Percentiles rank a stretch among this genome's conserved stretches.
phyloP scores from a whole-genome alignment of 495 filamentous ascomycete species.

The Aspergillus sclerotiicarbonarius region DNA sequence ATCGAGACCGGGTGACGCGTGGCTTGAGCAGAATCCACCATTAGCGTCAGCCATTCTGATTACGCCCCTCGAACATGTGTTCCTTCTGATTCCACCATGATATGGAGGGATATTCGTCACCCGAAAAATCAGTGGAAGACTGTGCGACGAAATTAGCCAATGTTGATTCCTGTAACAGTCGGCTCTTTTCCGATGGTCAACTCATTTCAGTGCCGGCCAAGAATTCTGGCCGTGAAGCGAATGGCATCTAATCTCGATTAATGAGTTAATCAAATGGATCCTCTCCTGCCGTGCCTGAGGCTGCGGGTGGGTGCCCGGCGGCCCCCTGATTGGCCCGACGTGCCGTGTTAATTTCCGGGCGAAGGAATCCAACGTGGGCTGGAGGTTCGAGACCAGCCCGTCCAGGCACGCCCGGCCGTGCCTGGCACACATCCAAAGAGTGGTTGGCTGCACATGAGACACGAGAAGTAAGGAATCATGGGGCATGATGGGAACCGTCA shows the following conservation, averaged over 20 bases:
- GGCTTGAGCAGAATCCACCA: neutral
- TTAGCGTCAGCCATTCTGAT: neutral
- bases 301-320: neutral
- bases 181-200: too few relatives aligned
- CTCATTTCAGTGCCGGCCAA: neutral
- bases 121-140: too few relatives aligned
- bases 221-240: neutral
- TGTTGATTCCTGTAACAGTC: too few relatives aligned
- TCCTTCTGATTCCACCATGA: neutral
- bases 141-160: too few relatives aligned
- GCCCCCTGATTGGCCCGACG: conserved; percentile 15
- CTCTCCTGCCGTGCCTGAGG: conserved; percentile 17
- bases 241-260: neutral
- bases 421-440: neutral
- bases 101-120: too few relatives aligned
- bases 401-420: neutral
- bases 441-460: conserved; percentile 3
- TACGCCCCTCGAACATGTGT: neutral
- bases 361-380: conserved; percentile 17
- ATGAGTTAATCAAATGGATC: conserved; percentile 1
- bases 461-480: neutral
- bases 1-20: neutral
- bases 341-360: conserved; percentile 23
- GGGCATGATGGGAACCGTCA: neutral
- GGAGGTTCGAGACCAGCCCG: conserved; percentile 2